Base-by-base conservation (phyloP, 2,329 filamentous ascomycete species). In the Colletotrichum camelliae region DNA sequence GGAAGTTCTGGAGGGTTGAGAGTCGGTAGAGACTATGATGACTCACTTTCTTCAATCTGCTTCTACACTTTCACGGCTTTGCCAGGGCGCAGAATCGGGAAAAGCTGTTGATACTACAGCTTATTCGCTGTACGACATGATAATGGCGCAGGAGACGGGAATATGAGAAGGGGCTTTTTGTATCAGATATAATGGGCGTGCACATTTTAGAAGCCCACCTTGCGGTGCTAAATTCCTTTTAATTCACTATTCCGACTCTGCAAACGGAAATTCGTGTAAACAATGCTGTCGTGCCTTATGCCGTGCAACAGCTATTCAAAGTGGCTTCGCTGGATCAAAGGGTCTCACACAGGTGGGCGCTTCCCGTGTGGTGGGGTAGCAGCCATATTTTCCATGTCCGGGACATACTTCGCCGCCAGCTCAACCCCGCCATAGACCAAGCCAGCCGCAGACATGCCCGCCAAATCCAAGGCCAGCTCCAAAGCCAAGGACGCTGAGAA, bases 1-100 rank as follows among this genome's bases (percentile, higher is more conserved):
- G 95, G 95, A 96, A 96, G 82, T 97, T 96, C 83, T 97, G 95
- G 95, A 91, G 91, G 78, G 90, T 93, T 37, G 91, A 92, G 80
- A 88, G 84, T 78, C 82, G 79, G 64, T 85, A 60, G 68, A 31
- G 39, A 69, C 6, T 18, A 58, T 31, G 35, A 9, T 5, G 21
- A 72, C 33, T n/a, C n/a, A 29, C 55, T 27, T 10, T n/a, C 16
- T 37, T 69, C 55, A 35, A 21, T 75, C 37, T 67, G 48, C 29
- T 74, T 60, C 65, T 70, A 58, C 31, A 29, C 16, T 60, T 72
- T 43, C 37, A 52, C 43, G 48, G 48, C 58, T 65, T 21, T 65
- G 39, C 43, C 58, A 60, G 27, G 65, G 43, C 48, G 70, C 70
- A 65, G 33, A 31, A 27, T 24, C 18, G 64, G 58, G 35, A 73